These are phyloP conservation scores for Plasmodium knowlesi DNA, from an alignment of 169 alveolate genomes.

Conservation along the genomic window DNA sequence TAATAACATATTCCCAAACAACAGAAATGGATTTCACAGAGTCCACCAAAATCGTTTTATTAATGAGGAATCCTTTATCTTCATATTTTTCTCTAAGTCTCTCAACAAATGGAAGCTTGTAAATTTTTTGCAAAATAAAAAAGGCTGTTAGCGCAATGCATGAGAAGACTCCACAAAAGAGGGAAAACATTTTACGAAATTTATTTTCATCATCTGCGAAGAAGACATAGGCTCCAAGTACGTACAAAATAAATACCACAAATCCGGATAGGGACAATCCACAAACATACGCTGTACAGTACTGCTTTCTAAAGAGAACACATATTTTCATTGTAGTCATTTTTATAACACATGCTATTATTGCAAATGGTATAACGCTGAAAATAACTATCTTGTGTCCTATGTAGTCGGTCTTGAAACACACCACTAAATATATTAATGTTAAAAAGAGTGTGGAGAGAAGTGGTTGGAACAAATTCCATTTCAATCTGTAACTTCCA, in stretches of 20 bases:
- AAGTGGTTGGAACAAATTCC: slow-evolving; percentile 20
- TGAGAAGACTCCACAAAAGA: neutral
- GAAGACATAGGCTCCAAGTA: slow-evolving; percentile 40
- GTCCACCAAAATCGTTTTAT: neutral
- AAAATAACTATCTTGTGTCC: slow-evolving; percentile 30
- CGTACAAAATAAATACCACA: slow-evolving; percentile 19
- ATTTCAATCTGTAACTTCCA: slow-evolving; percentile 43
- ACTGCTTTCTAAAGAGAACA: slow-evolving; percentile 14
- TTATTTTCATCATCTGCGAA: slow-evolving; percentile 12
- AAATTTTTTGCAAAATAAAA: neutral
- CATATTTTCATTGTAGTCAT: slow-evolving; percentile 41
- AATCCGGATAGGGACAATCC: slow-evolving; percentile 42
- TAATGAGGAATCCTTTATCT: slow-evolving; percentile 26
- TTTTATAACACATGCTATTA: slow-evolving; percentile 16
- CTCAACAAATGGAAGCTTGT: slow-evolving; percentile 1
- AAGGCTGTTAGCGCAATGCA: slow-evolving; percentile 2
- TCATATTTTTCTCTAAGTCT: slow-evolving; percentile 5
- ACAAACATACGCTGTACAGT: slow-evolving; percentile 42
- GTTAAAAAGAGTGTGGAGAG: neutral
- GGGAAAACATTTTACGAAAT: slow-evolving; percentile 31
- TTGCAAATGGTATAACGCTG: slow-evolving; percentile 15
- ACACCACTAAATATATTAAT: neutral
- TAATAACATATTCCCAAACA: slow-evolving; percentile 11
- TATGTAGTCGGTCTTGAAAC: slow-evolving; percentile 11
- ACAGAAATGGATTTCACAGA: slow-evolving; percentile 1